A percentile compares a stretch with the other conserved stretches of the same genome.
These are phyloP conservation scores for Poterioochromonas sp. DNA, from an alignment of 352 stramenopile species.

Conservation along the genomic window DNA sequence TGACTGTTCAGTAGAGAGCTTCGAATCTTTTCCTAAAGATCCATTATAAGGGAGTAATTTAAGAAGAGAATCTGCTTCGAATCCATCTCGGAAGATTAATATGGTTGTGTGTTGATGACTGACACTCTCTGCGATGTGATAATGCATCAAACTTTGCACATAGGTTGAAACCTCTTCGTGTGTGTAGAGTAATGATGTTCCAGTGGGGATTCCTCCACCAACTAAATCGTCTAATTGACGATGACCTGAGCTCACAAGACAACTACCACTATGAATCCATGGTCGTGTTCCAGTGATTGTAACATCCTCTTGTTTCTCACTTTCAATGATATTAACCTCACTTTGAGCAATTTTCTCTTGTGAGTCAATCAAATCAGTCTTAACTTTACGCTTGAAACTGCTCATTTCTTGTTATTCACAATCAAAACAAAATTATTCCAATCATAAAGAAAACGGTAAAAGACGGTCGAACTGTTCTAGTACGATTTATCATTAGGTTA, in stretches of 20 bases:
- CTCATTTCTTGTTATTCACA: no score
- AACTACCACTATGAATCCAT: conserved; percentile 34
- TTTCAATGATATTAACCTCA: no score
- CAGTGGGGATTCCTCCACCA: conserved; percentile 29
- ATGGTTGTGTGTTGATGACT: conserved; percentile 17
- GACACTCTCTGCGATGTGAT: conserved; percentile 29
- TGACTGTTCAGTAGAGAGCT: no score
- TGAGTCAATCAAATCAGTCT: no score
- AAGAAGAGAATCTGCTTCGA: background rate
- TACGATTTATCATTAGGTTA: no score
- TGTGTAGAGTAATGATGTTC: conserved; percentile 10
- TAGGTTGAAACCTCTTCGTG: conserved; percentile 34
- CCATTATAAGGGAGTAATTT: background rate
- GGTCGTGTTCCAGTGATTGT: conserved; percentile 27
- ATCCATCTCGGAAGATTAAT: background rate
- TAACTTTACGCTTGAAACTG: conserved; percentile 2
- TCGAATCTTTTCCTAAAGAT: background rate
- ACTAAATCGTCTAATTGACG: conserved; percentile 36
- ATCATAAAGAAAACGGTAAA: no score
- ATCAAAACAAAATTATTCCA: no score
- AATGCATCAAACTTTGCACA: conserved; percentile 7
- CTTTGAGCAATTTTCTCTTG: no score
- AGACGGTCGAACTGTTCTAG: no score
- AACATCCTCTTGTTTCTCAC: no score
- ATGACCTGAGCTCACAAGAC: conserved; percentile 17